Evolutionary conservation across 768 basidiomycete genomes (phyloP), one percentile per base, ranked within the genome.

Genomic region (Tylopilus felleus): DNA sequence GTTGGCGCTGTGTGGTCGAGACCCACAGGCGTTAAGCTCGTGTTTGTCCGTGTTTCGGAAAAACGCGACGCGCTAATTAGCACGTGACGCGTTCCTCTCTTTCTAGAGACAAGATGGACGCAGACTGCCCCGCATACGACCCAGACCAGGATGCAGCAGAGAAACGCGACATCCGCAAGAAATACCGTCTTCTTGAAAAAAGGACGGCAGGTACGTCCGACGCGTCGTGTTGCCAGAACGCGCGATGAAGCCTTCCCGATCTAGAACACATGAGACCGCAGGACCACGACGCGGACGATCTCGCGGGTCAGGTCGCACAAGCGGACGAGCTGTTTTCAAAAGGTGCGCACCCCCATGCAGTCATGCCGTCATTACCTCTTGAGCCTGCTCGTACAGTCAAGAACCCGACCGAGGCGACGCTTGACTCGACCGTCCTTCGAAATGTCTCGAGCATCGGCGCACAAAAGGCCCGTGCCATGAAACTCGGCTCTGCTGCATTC

Each of bases 381-480:
- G 38, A 49, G 21, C 56, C 39, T 27, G 3, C 21, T n/a, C 33
- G 29, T 42, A 36, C 56, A 87, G 90, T 93, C 52, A 83, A 83
- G 66, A 86, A 84, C 19, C 88, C 93, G 0, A 85, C 88, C 48
- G 93, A 97, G 64, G 95, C 96, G 4, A 86, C 90, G 0, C 80
- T 98, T 12, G 97, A 98, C 69, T 93, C 96, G 0, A 78, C 80
- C 39, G 79, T 95, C 22, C 80, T 98, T 25, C 71, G 89, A 2
- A 81, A 84, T 65, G 84, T 88, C 12, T 86, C 91, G 4, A 86
- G 83, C 55, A 82, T 92, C 61, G 84, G 88, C 41, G 86, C 90
- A 2, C 85, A 86, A 60, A 88, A 95, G 66, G 94, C 94, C n/a
- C 88, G 91, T 28, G 85, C 85, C 28, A 86, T 96, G 83, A 93